Percentiles rank a stretch among this genome's conserved stretches.
Evolutionary conservation across 2,329 filamentous ascomycete species (phyloP).

Genomic region (Talaromyces funiculosus): DNA sequence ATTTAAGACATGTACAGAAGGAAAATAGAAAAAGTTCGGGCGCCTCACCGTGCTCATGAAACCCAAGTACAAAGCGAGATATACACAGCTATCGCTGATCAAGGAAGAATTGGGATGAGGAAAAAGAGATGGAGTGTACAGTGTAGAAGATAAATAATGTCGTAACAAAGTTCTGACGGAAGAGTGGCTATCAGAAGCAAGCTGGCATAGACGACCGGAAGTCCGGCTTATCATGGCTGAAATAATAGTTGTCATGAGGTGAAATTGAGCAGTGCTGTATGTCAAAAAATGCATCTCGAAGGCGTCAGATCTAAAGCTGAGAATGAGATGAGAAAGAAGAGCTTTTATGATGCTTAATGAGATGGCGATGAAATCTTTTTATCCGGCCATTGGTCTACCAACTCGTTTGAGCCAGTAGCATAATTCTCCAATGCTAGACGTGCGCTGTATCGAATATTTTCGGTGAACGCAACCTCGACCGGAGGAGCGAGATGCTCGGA

Average conservation of each 20-base stretch:
- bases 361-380: neutral
- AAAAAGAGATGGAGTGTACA: neutral
- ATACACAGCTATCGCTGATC: neutral
- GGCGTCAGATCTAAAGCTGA: neutral
- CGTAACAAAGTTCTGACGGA: neutral
- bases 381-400: slow-evolving; percentile 14
- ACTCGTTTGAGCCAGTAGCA: slow-evolving; percentile 6
- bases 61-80: neutral
- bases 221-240: no score
- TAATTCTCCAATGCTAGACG: slow-evolving; percentile 11
- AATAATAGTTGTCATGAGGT: neutral
- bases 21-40: neutral
- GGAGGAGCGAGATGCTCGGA: slow-evolving; percentile 12
- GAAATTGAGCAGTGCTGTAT: neutral
- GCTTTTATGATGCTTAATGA: neutral
- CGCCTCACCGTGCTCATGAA: slow-evolving; percentile 7
- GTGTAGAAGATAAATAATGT: neutral
- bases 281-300: neutral
- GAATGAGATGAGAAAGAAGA: neutral
- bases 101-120: neutral
- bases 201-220: neutral
- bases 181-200: neutral
- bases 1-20: neutral
- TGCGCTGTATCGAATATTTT: slow-evolving; percentile 16
- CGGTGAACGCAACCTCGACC: slow-evolving; percentile 14